Conservation (phyloP, 2,329 filamentous ascomycete species). For the Ascochyta pisi region DNA sequence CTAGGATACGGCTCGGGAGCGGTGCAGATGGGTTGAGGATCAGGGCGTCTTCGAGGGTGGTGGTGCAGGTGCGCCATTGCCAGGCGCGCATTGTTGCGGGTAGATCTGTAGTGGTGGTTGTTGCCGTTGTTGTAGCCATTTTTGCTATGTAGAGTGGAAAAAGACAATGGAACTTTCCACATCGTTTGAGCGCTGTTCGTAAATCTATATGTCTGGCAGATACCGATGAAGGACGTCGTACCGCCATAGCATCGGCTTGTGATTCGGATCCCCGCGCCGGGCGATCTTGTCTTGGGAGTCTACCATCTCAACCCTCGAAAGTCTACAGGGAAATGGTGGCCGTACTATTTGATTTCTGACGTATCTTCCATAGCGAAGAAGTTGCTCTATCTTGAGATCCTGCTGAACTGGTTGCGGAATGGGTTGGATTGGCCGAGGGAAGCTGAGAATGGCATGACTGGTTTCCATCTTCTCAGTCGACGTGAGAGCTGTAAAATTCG, state of each 20-base stretch:
- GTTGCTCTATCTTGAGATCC: no score
- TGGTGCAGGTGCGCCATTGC: conserved; percentile 26
- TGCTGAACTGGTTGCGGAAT: no score
- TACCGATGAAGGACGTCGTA: conserved; percentile 5
- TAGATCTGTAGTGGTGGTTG: conserved; percentile 2
- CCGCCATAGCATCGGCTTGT: conserved; percentile 6
- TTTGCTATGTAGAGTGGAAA: not conserved
- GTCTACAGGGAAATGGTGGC: no score
- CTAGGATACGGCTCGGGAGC: conserved; percentile 14
- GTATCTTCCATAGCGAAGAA: no score
- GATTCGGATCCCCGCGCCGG: conserved; percentile 15
- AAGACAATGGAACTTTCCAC: not conserved
- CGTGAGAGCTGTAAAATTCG: no score
- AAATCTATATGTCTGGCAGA: not conserved
- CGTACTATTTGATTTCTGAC: not conserved
- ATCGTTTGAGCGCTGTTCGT: not conserved
- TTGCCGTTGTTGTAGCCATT: conserved; percentile 6
- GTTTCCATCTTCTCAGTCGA: no score
- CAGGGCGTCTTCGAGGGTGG: conserved; percentile 23
- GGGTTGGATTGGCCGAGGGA: no score
- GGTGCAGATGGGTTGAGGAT: conserved; percentile 15
- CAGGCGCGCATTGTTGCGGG: conserved; percentile 34
- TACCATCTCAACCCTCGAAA: not conserved
- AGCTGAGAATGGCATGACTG: no score
- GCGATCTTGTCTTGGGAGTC: not conserved